These are phyloP conservation scores for Macrocystidia cucumis DNA, from an alignment of 1,284 basidiomycete species.

Conservation along the genomic window DNA sequence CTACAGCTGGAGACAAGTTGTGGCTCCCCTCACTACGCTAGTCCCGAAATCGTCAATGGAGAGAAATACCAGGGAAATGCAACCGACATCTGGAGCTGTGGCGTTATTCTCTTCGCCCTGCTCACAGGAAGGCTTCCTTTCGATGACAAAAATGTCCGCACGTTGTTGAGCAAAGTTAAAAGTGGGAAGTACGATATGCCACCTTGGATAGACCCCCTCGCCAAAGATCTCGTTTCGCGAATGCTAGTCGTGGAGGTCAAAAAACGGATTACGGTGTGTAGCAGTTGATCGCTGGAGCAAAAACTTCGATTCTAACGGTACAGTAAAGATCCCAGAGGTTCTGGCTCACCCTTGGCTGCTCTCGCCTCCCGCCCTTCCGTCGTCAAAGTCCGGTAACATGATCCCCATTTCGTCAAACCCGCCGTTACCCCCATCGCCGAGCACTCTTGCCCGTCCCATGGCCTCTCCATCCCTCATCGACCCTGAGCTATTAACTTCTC, in stretches of 20 bases:
- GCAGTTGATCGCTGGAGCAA: constrained; percentile 4
- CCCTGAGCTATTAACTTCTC: constrained; percentile 78
- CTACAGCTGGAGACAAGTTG: constrained; percentile 93
- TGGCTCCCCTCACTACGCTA: constrained; percentile 96
- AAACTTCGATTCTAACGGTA: constrained; percentile 2
- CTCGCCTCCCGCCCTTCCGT: constrained; percentile 17
- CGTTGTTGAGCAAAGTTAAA: constrained; percentile 87
- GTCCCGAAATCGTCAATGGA: constrained; percentile 95
- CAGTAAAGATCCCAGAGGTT: constrained; percentile 76
- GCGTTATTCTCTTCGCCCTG: constrained; percentile 85
- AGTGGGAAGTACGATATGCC: constrained; percentile 83
- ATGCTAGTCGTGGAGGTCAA: constrained; percentile 93
- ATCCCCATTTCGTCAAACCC: constrained; percentile 20
- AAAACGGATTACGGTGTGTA: constrained; percentile 75
- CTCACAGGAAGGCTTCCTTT: constrained; percentile 86
- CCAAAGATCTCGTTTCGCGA: constrained; percentile 67
- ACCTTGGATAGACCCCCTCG: constrained; percentile 60
- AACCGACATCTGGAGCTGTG: constrained; percentile 94
- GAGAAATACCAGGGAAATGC: constrained; percentile 90
- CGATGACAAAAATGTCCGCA: constrained; percentile 81
- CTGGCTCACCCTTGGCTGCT: constrained; percentile 81
- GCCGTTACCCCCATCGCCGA: constrained; percentile 59
- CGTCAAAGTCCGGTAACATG: constrained; percentile 21
- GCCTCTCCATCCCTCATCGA: constrained; percentile 73
- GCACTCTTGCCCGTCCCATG: constrained; percentile 54